Conservation (phyloP, 1,139 yeast species). For the Pichia terricola region DNA sequence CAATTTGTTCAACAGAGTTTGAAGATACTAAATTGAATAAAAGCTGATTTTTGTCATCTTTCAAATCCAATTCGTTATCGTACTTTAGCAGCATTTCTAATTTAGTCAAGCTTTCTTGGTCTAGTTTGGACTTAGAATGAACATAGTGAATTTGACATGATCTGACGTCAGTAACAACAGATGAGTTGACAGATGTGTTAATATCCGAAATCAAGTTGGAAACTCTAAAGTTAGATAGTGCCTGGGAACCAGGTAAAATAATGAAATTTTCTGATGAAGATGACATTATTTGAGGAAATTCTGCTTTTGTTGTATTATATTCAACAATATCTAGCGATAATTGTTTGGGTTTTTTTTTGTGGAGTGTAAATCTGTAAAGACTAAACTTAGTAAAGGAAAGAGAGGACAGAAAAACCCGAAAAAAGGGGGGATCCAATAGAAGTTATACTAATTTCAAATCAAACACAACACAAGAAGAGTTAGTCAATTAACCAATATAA, state of each 20-base stretch:
- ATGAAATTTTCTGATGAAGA: conserved; percentile 29
- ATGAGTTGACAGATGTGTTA: conserved; percentile 56
- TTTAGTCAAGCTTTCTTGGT: conserved; percentile 35
- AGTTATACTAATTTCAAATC: too few relatives aligned
- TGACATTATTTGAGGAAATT: conserved; percentile 3
- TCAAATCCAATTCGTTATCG: conserved; percentile 53
- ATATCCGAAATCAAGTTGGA: conserved; percentile 62
- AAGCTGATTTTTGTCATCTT: conserved; percentile 39
- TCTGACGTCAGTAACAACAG: conserved; percentile 59
- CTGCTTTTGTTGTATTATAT: not conserved
- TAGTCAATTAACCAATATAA: too few relatives aligned
- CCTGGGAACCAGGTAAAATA: conserved; percentile 82
- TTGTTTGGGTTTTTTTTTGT: too few relatives aligned
- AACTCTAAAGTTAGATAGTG: conserved; percentile 80
- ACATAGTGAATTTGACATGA: conserved; percentile 79
- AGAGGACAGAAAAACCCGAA: too few relatives aligned
- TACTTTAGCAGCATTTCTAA: conserved; percentile 63
- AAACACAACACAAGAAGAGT: too few relatives aligned
- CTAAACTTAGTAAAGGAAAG: too few relatives aligned
- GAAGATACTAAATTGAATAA: conserved; percentile 34
- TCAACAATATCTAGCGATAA: too few relatives aligned
- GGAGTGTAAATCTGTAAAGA: too few relatives aligned
- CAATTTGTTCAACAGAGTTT: conserved; percentile 6
- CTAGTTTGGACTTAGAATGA: conserved; percentile 37
- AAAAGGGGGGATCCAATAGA: too few relatives aligned